Base-by-base conservation (phyloP, 2,329 filamentous ascomycete genomes). In the Xylariaceae sp. region DNA sequence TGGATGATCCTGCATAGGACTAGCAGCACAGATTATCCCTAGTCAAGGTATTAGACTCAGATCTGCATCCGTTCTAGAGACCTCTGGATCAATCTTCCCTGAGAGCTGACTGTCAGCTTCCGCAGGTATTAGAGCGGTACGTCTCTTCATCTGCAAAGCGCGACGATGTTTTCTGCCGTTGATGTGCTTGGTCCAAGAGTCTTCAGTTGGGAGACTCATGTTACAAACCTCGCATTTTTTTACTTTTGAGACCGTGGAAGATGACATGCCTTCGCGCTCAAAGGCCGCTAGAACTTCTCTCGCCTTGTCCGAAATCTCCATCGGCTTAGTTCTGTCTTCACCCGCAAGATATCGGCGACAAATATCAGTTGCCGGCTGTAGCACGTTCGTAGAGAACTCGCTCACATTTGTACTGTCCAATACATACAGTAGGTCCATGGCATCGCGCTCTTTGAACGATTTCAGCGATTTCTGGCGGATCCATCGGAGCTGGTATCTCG, bases 401-500 rank as follows among this genome's bases (percentile, higher is more conserved):
- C 76, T 65, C 2, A 86, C 75, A 61, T 94, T 80, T 2, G 88
- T 91, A 58, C 89, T 89, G 72, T 99, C 91, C 1, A 97, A 73
- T 2, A 97, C 73, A 68, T 89, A 97, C 1, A 97, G 75, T 29
- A 76, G 82, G 18, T 81, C 71, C 44, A 83, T 68, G 1, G 78
- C 76, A 7, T 77, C 72, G 29, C 82, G 77, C 15, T 83, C 80
- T 30, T 75, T 77, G 23, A 94, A 75, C 1, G 86, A 83, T 8
- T 87, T 85, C 35, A 94, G 80, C 21, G 96, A 81, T 67, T 96
- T 96, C 61, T 87, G 83, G 13, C 87, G 83, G 50, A 97, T 95
- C 91, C 92, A 99, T 53, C 87, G 84, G 15, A 90, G 76, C 70
- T 99, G 94, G 6, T 88, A 84, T 56, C 85, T 89, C 2, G 93